Evolutionary conservation across 495 filamentous ascomycete genomes (phyloP).

Genomic region (Xylaria bambusicola): DNA sequence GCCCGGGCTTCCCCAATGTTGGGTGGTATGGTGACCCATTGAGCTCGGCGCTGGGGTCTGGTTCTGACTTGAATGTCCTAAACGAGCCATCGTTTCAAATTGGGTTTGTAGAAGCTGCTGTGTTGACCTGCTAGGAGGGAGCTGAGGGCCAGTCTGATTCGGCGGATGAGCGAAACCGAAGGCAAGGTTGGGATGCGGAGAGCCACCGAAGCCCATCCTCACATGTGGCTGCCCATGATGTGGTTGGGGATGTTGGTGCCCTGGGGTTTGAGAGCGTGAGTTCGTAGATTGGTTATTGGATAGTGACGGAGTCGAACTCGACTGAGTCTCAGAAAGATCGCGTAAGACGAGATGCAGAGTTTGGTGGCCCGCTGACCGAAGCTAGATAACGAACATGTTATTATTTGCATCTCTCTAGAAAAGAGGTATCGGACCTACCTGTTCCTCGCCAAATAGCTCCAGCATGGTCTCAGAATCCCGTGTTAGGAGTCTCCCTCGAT

Average conservation of each 20-base stretch:
- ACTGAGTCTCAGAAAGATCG: constrained; percentile 35
- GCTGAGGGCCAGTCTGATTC: constrained; percentile 14
- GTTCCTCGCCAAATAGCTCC: constrained; percentile 57
- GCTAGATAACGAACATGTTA: constrained; percentile 33
- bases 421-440: constrained; percentile 47
- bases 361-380: constrained; percentile 47
- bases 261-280: constrained; percentile 14
- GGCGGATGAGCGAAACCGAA: constrained; percentile 28
- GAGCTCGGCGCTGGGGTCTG: constrained; percentile 2
- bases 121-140: constrained; percentile 13
- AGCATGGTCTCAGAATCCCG: constrained; percentile 57
- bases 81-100: constrained; percentile 5
- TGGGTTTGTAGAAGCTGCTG: constrained; percentile 31
- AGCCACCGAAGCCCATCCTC: constrained; percentile 7
- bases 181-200: constrained; percentile 19
- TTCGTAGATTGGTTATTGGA: constrained; percentile 14
- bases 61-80: constrained; percentile 21
- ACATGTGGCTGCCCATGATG: constrained; percentile 20
- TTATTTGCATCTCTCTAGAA: background rate
- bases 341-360: constrained; percentile 67
- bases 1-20: constrained; percentile 13
- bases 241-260: constrained; percentile 15
- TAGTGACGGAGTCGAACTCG: constrained; percentile 22
- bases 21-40: constrained; percentile 9
- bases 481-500: constrained; percentile 60